Conservation (phyloP, 116 monocot genomes). For the Phalaenopsis hybrid region DNA sequence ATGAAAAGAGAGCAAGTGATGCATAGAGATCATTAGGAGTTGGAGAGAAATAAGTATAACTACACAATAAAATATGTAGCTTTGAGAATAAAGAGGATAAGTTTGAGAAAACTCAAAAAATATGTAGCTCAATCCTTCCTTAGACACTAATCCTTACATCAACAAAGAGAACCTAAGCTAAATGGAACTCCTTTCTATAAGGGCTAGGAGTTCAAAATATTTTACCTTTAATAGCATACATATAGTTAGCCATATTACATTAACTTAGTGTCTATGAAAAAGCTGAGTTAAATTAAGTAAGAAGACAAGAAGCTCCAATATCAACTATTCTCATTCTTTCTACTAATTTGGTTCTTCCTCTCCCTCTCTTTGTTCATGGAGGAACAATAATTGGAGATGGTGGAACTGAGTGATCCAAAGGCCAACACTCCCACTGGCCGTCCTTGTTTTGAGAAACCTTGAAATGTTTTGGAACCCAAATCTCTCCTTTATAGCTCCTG, state of each 20-base stretch:
- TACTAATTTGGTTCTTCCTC: neutral
- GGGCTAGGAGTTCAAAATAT: neutral
- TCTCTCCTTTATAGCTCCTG: constrained; percentile 35
- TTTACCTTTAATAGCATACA: neutral
- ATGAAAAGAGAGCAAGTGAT: too few relatives aligned
- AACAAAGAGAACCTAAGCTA: neutral
- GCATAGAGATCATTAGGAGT: too few relatives aligned
- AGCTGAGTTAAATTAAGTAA: too few relatives aligned
- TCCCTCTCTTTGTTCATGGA: neutral
- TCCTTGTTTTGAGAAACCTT: constrained; percentile 46
- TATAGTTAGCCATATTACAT: neutral
- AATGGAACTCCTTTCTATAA: neutral
- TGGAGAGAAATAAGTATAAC: too few relatives aligned
- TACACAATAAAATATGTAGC: too few relatives aligned
- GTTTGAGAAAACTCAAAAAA: too few relatives aligned
- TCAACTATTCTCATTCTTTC: neutral
- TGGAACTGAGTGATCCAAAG: constrained; percentile 38
- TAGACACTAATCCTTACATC: too few relatives aligned
- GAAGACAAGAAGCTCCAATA: neutral
- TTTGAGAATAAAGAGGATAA: too few relatives aligned
- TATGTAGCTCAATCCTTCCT: too few relatives aligned
- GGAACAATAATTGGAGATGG: constrained; percentile 55
- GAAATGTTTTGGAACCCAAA: constrained; percentile 75
- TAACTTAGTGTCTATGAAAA: too few relatives aligned
- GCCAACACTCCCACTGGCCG: constrained; percentile 70